Conservation (phyloP, 208 protist species). For the Trichomonas vaginalis region DNA sequence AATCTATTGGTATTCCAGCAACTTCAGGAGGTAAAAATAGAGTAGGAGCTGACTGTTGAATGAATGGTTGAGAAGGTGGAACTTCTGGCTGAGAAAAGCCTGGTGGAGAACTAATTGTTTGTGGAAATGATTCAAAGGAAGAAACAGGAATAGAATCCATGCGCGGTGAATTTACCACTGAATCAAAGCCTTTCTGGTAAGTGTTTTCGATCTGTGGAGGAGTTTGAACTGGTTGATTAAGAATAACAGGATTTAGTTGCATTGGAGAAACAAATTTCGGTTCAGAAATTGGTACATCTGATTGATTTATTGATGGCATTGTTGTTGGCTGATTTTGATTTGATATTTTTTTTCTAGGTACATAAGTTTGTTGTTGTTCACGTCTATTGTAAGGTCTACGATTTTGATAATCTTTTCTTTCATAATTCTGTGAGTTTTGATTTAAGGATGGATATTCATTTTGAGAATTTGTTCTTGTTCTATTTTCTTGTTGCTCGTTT, state of each 20-base stretch:
- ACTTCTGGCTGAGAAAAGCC: neutral
- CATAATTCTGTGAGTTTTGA: neutral
- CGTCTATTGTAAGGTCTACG: neutral
- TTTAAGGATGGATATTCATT: neutral
- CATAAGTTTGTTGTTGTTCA: neutral
- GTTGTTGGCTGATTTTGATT: neutral
- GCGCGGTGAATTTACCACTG: neutral
- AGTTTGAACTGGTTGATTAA: neutral
- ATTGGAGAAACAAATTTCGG: neutral
- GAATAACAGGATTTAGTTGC: no score
- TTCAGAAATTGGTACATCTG: neutral
- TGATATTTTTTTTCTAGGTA: neutral
- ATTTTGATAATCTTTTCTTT: neutral
- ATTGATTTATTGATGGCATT: neutral
- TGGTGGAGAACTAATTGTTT: no score
- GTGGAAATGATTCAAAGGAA: no score
- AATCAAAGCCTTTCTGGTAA: neutral
- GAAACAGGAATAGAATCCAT: neutral
- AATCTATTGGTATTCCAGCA: neutral
- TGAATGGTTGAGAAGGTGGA: neutral
- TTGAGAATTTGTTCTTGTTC: neutral
- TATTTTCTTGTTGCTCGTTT: neutral
- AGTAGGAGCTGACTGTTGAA: neutral
- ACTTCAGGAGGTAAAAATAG: neutral
- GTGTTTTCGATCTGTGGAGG: neutral